Conservation (phyloP, 148 eudicot genomes). For the Nepenthes mirabilis region DNA sequence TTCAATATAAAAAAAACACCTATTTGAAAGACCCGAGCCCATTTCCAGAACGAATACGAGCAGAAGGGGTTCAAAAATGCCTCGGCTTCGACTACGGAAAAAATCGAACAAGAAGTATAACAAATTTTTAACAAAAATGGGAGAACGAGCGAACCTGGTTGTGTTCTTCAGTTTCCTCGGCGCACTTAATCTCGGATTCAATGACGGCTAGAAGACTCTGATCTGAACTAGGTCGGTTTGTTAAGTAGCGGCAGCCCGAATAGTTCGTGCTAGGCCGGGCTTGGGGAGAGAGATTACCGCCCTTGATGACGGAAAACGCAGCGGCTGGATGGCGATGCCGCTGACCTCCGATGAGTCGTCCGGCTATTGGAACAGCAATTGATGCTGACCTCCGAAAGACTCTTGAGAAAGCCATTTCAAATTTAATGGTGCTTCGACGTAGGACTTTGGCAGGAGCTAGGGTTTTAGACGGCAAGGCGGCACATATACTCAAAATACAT, state of each 20-base stretch:
- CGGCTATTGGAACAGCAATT: slow-evolving; percentile 29
- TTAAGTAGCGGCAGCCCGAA: slow-evolving; percentile 14
- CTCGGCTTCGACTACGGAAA: too few species aligned
- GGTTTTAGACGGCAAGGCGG: background rate
- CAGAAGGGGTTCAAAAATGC: too few species aligned
- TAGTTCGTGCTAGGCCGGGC: slow-evolving; percentile 13
- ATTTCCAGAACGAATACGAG: too few species aligned
- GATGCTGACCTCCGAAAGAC: slow-evolving; percentile 39
- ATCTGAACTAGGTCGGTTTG: slow-evolving; percentile 15
- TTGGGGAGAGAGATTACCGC: slow-evolving; percentile 11
- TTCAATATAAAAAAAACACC: background rate
- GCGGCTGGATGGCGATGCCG: slow-evolving; percentile 15
- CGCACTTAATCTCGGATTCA: slow-evolving; percentile 41
- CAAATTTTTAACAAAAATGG: too few species aligned
- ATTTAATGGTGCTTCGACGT: background rate
- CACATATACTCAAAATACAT: background rate
- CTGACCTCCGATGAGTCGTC: slow-evolving; percentile 26
- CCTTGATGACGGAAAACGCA: slow-evolving; percentile 17
- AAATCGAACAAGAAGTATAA: too few species aligned
- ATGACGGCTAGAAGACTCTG: slow-evolving; percentile 35
- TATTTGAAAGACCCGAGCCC: background rate
- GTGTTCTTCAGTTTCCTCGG: slow-evolving; percentile 28
- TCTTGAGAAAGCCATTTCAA: slow-evolving; percentile 37
- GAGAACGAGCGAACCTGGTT: slow-evolving; percentile 18
- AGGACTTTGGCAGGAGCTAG: slow-evolving; percentile 9